Conservation (phyloP, 371 early-diverging fungal genomes). For the Haplosporangium sp. region DNA sequence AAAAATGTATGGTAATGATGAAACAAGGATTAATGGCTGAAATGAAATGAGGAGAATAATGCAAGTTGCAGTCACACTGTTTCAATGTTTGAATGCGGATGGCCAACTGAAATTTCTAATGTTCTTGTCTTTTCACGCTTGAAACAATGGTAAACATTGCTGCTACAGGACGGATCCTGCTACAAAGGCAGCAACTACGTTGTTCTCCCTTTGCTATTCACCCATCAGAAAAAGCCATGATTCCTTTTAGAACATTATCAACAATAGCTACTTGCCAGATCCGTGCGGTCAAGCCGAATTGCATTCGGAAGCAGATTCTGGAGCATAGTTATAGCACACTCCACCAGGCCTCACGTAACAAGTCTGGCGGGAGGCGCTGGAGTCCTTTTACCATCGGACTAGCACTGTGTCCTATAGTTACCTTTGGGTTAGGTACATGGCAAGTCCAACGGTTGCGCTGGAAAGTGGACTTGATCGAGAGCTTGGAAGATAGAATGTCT, state of each 20-base stretch:
- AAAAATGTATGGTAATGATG: not conserved
- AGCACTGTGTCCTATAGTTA: conserved; percentile 79
- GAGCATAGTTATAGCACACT: conserved; percentile 22
- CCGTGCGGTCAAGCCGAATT: not conserved
- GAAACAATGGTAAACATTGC: conserved; percentile 4
- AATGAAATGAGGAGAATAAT: too few species aligned
- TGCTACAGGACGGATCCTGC: conserved; percentile 4
- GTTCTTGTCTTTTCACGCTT: not conserved
- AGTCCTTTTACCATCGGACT: conserved; percentile 57
- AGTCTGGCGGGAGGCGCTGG: conserved; percentile 45
- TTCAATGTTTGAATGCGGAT: too few species aligned
- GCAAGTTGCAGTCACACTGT: not conserved
- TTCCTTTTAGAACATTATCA: conserved; percentile 4
- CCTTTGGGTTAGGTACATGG: conserved; percentile 92
- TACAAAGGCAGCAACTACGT: not conserved
- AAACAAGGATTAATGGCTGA: too few species aligned
- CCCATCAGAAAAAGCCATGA: not conserved
- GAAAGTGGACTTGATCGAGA: conserved; percentile 86
- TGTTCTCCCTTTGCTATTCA: not conserved
- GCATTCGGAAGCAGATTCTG: conserved; percentile 9
- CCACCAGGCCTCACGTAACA: conserved; percentile 33
- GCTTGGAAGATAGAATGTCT: conserved; percentile 74
- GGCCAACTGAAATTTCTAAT: too few species aligned
- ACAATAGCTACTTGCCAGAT: conserved; percentile 1
- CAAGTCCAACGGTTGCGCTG: conserved; percentile 91